Conservation (phyloP, 129 eudicot genomes). For the Artemisia tridentata region DNA sequence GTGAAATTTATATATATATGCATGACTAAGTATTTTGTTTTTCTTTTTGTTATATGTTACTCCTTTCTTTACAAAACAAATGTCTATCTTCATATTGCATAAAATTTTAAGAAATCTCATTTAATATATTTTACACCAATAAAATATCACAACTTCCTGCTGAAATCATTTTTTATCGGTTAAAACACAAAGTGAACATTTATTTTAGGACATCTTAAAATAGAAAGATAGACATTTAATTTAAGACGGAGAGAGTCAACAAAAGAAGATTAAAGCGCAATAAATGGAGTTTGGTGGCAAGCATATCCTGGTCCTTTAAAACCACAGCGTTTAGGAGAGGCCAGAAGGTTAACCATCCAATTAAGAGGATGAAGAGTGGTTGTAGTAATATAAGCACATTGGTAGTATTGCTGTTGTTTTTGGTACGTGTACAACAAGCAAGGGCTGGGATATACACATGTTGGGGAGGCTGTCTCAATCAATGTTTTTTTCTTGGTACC, state of each 20-base stretch:
- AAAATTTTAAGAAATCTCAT: too few relatives aligned
- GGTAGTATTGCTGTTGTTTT: conserved; percentile 10
- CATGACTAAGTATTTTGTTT: too few relatives aligned
- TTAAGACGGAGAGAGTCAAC: neutral
- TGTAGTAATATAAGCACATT: neutral
- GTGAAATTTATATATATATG: too few relatives aligned
- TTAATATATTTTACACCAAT: too few relatives aligned
- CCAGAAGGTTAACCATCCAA: neutral
- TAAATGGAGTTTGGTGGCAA: conserved; percentile 18
- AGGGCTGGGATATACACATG: conserved; percentile 23
- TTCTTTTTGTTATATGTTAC: too few relatives aligned
- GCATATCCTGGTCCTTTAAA: neutral
- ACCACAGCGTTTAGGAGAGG: neutral
- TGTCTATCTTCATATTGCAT: too few relatives aligned
- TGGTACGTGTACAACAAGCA: conserved; percentile 24
- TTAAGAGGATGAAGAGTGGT: conserved; percentile 18
- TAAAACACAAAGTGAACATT: too few relatives aligned
- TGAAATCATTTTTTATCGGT: too few relatives aligned
- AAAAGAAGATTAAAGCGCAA: conserved; percentile 14
- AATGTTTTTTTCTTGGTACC: conserved; percentile 17
- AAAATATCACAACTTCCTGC: too few relatives aligned
- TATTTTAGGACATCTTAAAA: too few relatives aligned
- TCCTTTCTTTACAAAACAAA: too few relatives aligned
- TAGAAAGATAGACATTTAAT: too few relatives aligned
- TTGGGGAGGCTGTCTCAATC: conserved; percentile 34